Evolutionary conservation across 352 stramenopile genomes (phyloP), one percentile per base, ranked within the genome.

Genomic region (Globisporangium emineosum): DNA sequence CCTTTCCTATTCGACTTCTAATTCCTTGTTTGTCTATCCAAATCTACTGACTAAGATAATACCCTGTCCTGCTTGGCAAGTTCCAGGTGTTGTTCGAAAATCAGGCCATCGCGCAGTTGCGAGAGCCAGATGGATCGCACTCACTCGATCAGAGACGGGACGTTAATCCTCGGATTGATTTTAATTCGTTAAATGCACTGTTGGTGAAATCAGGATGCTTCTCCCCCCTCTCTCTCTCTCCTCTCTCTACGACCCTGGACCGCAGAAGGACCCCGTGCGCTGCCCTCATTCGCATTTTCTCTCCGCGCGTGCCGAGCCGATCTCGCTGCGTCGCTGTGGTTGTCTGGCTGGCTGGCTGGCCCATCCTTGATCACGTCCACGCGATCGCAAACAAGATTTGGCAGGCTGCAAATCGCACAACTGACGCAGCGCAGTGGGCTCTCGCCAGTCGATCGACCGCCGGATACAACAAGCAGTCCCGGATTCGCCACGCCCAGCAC

Each of bases 121-220:
- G 25, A 56, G 50, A 56, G 50, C 50, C 50, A 56, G 50, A 23
- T 23, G 49, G 49, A n/a, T 17, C 21, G n/a, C n/a, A n/a, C n/a
- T n/a, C n/a, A n/a, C n/a, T n/a, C n/a, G n/a, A n/a, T n/a, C 5
- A 52, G 4, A n/a, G 15, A 54, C 17, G 49, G 13, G 42, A 1
- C 6, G n/a, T 56, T 56, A 56, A 56, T 56, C 50, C 32, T 56
- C 47, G 23, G 37, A 45, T 33, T 30, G 32, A n/a, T 21, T 37
- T 56, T 56, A 56, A 56, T 37, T 56, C 27, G 49, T 13, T 33
- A 19, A 33, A 45, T 9, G 37, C 15, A 21, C 15, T 15, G 17
- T 15, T 2, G 5, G 15, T 2, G 37, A 1, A 45, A n/a, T 45
- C 37, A 1, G 5, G 27, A 37, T 56, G 37, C 6, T n/a, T 56